A percentile compares a stretch with the other conserved stretches of the same genome.
phyloP scores from a whole-genome alignment of 2,329 filamentous ascomycete genomes.

The Rutstroemia sp. region DNA sequence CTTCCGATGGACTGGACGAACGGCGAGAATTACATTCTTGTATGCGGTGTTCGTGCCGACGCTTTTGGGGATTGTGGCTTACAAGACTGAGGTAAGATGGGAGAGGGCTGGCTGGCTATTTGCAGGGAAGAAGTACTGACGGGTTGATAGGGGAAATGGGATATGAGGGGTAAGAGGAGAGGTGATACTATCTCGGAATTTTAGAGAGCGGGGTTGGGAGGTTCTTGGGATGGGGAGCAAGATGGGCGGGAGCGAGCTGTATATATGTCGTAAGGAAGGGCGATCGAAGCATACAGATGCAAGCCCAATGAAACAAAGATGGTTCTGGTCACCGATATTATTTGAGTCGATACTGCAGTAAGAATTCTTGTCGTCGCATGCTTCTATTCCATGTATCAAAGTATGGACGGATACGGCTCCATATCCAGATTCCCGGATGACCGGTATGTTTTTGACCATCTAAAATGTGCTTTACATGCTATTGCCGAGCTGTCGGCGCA shows the following conservation, averaged over 20 bases:
- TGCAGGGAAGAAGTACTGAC: background rate
- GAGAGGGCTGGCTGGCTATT: background rate
- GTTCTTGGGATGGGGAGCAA: background rate
- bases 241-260: conserved; percentile 8
- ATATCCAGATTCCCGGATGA: no score
- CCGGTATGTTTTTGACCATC: no score
- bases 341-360: no score
- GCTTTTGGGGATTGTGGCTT: conserved; percentile 64
- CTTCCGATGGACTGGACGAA: conserved; percentile 88
- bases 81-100: conserved; percentile 74
- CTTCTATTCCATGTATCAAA: no score
- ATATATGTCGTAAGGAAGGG: conserved; percentile 13
- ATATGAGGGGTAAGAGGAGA: conserved; percentile 79
- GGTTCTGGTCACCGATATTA: no score
- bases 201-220: conserved; percentile 34
- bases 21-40: conserved; percentile 69
- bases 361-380: no score
- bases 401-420: no score
- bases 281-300: background rate
- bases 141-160: conserved; percentile 66
- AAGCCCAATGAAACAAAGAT: background rate
- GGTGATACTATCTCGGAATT: conserved; percentile 80
- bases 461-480: no score
- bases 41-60: conserved; percentile 69
- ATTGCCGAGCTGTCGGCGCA: no score